A percentile compares a stretch with the other conserved stretches of the same genome.
Conservation (phyloP, 176 grass and related monocot genomes). For the Musa troglodytarum region DNA sequence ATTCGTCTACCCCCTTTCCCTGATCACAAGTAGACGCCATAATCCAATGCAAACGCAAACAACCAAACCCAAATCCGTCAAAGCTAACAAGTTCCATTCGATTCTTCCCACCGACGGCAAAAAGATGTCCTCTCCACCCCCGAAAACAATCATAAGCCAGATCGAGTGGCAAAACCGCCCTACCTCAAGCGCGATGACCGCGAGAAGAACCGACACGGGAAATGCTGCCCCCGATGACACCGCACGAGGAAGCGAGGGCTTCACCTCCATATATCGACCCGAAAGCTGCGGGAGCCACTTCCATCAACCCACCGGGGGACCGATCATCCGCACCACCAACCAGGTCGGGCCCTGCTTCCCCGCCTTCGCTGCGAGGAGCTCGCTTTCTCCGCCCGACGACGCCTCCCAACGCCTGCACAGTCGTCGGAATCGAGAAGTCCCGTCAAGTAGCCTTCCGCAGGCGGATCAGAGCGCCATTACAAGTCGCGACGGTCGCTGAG, state of each 20-base stretch:
- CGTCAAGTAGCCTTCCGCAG: not conserved
- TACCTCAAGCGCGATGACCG: constrained; percentile 29
- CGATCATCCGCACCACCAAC: not conserved
- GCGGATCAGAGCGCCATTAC: not conserved
- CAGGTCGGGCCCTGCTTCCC: not conserved
- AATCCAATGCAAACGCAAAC: not conserved
- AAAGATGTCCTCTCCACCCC: not conserved
- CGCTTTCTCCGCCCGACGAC: not conserved
- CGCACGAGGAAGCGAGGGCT: constrained; percentile 24
- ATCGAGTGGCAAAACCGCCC: not conserved
- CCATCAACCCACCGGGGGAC: not conserved
- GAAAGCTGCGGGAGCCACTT: not conserved
- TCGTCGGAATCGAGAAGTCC: not conserved
- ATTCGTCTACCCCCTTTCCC: not conserved
- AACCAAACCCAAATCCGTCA: not conserved
- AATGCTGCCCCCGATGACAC: constrained; percentile 27
- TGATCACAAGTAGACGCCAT: not conserved
- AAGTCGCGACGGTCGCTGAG: not conserved
- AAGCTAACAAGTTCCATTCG: not conserved
- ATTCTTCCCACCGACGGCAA: not conserved
- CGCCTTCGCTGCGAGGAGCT: not conserved
- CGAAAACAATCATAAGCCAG: constrained; percentile 2
- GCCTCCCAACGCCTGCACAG: no score
- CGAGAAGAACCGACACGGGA: not conserved
- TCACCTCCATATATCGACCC: constrained; percentile 13